phyloP scores from a whole-genome alignment of 2,329 filamentous ascomycete genomes.

The Botrytis galanthina region DNA sequence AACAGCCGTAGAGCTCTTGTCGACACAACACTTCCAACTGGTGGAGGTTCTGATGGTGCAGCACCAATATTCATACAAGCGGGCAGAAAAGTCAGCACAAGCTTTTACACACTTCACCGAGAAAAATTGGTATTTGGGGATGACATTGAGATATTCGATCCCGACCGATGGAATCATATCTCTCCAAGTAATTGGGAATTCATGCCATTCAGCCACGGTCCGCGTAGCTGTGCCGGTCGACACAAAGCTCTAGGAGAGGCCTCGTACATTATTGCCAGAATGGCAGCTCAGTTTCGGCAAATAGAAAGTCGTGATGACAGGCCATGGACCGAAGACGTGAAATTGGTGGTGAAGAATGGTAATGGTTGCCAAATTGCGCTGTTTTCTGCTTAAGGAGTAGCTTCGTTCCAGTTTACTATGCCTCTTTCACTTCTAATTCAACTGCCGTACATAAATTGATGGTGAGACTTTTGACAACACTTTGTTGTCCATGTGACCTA shows the following conservation, averaged over 20 bases:
- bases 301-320: slow-evolving; percentile 22
- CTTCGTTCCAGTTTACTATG: not conserved
- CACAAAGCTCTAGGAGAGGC: slow-evolving; percentile 25
- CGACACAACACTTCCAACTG: slow-evolving; percentile 24
- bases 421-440: not conserved
- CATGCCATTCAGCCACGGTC: slow-evolving; percentile 67
- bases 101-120: slow-evolving; percentile 16
- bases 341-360: slow-evolving; percentile 16
- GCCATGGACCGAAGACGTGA: slow-evolving; percentile 17
- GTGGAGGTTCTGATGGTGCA: slow-evolving; percentile 24
- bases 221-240: slow-evolving; percentile 64
- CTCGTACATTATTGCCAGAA: slow-evolving; percentile 23
- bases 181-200: slow-evolving; percentile 66
- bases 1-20: slow-evolving; percentile 19
- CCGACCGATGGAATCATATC: slow-evolving; percentile 64
- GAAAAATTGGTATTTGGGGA: slow-evolving; percentile 57
- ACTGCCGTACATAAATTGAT: accelerated
- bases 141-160: slow-evolving; percentile 67
- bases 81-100: slow-evolving; percentile 14
- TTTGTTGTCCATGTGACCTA: not conserved
- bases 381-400: not conserved
- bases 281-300: slow-evolving; percentile 19
- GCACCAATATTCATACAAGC: slow-evolving; percentile 24
- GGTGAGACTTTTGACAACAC: no score
- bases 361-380: slow-evolving; percentile 18